Conservation (phyloP, 2,329 filamentous ascomycete species). For the Botryotinia convoluta region DNA sequence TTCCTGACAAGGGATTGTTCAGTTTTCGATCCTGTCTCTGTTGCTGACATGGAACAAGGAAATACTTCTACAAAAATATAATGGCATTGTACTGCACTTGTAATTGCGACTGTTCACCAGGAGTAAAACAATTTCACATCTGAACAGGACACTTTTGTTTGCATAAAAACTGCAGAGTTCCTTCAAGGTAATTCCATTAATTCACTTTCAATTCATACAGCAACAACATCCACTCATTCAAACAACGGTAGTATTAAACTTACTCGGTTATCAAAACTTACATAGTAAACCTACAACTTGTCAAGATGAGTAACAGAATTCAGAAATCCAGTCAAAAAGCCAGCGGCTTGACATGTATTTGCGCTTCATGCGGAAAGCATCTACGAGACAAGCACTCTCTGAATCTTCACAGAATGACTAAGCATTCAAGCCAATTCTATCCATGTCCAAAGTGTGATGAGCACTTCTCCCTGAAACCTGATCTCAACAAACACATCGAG, state of each 20-base stretch:
- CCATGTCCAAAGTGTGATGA: neutral
- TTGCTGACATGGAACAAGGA: neutral
- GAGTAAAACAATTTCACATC: neutral
- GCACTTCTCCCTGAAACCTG: fast-evolving
- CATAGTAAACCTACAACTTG: neutral
- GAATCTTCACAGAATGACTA: neutral
- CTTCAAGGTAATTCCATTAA: neutral
- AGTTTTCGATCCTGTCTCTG: neutral
- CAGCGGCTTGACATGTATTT: neutral
- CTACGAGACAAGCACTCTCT: neutral
- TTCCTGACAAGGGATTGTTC: neutral
- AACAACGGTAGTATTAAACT: neutral
- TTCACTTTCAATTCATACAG: neutral
- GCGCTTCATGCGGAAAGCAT: neutral
- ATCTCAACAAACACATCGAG: neutral
- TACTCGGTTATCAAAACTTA: neutral
- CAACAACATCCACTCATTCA: neutral
- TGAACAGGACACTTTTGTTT: neutral
- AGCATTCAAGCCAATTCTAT: neutral
- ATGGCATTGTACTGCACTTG: neutral
- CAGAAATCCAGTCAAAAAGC: neutral
- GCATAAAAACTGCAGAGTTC: neutral
- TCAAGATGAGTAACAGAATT: neutral
- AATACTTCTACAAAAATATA: neutral
- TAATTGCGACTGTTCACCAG: neutral